Evolutionary conservation across 1,139 yeast species (phyloP).

Genomic region (Magnusiomyces ingens): DNA sequence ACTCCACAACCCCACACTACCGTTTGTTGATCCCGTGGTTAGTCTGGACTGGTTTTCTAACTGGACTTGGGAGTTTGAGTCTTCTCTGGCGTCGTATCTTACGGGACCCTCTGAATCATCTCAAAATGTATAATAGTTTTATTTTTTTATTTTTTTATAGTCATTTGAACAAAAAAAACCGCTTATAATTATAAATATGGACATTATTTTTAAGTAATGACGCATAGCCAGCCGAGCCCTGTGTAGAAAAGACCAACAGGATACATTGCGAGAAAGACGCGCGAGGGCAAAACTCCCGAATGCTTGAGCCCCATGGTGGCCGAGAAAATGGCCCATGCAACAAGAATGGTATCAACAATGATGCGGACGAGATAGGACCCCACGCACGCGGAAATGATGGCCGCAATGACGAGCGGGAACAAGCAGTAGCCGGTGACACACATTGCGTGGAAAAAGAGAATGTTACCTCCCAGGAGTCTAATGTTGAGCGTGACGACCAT

Average conservation of each 20-base stretch:
- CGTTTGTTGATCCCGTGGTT: constrained; percentile 15
- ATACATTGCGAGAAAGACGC: constrained; percentile 66
- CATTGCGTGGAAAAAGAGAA: constrained; percentile 69
- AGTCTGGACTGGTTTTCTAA: constrained; percentile 27
- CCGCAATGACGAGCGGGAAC: constrained; percentile 69
- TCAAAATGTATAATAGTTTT: not conserved
- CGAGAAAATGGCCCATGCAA: constrained; percentile 70
- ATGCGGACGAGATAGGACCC: constrained; percentile 51
- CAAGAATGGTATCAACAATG: constrained; percentile 45
- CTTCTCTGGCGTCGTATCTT: constrained; percentile 10
- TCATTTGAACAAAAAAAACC: not conserved
- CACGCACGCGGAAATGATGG: constrained; percentile 52
- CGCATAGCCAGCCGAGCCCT: constrained; percentile 70
- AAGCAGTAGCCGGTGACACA: constrained; percentile 77
- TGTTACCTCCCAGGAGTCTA: constrained; percentile 67
- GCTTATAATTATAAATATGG: too few relatives aligned
- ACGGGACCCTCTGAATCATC: not conserved
- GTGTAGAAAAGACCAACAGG: constrained; percentile 75
- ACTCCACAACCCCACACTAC: not conserved
- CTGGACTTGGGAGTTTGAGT: constrained; percentile 22
- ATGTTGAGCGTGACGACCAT: constrained; percentile 56
- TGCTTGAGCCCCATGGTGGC: constrained; percentile 58
- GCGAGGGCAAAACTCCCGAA: constrained; percentile 61
- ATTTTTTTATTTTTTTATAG: not conserved
- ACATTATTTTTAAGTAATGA: constrained; percentile 53